phyloP scores from a whole-genome alignment of 352 stramenopile genomes.

The Phytopythium boreale region DNA sequence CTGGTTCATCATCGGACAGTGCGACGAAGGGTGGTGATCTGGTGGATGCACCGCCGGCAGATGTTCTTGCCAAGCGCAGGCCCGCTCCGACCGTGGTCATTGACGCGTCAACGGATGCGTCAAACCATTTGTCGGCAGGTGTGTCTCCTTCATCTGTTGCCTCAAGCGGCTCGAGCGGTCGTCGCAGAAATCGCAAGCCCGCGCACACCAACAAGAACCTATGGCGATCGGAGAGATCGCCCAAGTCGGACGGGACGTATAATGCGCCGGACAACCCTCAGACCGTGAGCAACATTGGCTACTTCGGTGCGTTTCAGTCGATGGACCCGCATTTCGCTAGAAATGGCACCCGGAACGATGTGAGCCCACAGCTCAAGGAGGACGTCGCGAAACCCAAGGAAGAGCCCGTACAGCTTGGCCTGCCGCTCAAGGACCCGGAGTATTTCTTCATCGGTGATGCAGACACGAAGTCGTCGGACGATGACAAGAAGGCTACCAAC shows the following conservation, averaged over 20 bases:
- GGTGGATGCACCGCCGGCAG: neutral
- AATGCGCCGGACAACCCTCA: neutral
- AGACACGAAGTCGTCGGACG: neutral
- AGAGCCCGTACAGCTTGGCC: neutral
- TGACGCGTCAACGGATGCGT: neutral
- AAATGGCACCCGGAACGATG: neutral
- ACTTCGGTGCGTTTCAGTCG: neutral
- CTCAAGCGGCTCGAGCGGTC: slow-evolving; percentile 5
- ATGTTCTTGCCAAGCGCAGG: neutral
- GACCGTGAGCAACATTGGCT: neutral
- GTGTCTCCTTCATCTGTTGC: neutral
- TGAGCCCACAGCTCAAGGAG: neutral
- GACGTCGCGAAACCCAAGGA: neutral
- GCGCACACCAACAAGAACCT: slow-evolving; percentile 25
- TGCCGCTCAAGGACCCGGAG: neutral
- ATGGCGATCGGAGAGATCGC: slow-evolving; percentile 1
- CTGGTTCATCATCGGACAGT: neutral
- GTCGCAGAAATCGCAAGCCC: slow-evolving; percentile 35
- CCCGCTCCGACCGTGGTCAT: neutral
- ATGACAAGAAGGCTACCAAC: neutral
- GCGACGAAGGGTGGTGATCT: neutral
- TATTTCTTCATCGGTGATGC: slow-evolving; percentile 7
- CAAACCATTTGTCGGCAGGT: neutral
- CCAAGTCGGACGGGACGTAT: neutral
- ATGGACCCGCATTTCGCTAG: neutral